Evolutionary conservation across 371 early-diverging fungal species (phyloP).

Genomic region (Nematocida ausubeli): DNA sequence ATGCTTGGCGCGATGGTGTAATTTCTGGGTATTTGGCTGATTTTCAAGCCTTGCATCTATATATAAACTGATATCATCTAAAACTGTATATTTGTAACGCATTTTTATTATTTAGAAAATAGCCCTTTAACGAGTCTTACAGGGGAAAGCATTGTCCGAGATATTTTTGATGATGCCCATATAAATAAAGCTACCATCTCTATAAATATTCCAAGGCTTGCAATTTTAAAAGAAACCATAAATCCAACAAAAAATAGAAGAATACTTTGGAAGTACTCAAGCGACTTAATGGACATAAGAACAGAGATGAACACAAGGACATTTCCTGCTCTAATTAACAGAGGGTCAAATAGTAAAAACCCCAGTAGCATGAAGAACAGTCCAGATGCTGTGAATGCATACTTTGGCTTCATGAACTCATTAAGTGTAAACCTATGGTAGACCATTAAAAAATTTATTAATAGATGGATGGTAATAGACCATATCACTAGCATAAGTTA

Average conservation of each 20-base stretch:
- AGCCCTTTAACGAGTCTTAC: not conserved
- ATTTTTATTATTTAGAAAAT: not conserved
- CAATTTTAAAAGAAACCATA: constrained; percentile 12
- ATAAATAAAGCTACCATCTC: constrained; percentile 17
- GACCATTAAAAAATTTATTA: constrained; percentile 5
- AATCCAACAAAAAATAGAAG: constrained; percentile 20
- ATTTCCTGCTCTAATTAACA: constrained; percentile 29
- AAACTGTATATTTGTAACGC: not conserved
- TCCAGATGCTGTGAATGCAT: constrained; percentile 25
- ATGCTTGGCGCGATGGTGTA: too few relatives aligned
- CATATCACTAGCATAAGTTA: not conserved
- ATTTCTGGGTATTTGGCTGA: too few relatives aligned
- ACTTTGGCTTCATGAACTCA: not conserved
- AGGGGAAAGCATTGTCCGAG: not conserved
- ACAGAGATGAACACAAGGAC: constrained; percentile 12
- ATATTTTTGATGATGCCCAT: not conserved
- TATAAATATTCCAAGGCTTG: not conserved
- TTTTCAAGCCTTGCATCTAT: too few relatives aligned
- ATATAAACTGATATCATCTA: too few relatives aligned
- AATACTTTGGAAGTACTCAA: not conserved
- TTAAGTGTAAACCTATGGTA: constrained; percentile 2
- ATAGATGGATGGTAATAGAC: not conserved
- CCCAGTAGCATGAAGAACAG: constrained; percentile 44
- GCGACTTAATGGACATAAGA: not conserved
- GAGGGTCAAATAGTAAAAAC: constrained; percentile 27